Percentiles rank a stretch among this genome's conserved stretches.
These are phyloP conservation scores for Aegilops sharonensis DNA, from an alignment of 176 grass and related monocot species.

Conservation along the genomic window DNA sequence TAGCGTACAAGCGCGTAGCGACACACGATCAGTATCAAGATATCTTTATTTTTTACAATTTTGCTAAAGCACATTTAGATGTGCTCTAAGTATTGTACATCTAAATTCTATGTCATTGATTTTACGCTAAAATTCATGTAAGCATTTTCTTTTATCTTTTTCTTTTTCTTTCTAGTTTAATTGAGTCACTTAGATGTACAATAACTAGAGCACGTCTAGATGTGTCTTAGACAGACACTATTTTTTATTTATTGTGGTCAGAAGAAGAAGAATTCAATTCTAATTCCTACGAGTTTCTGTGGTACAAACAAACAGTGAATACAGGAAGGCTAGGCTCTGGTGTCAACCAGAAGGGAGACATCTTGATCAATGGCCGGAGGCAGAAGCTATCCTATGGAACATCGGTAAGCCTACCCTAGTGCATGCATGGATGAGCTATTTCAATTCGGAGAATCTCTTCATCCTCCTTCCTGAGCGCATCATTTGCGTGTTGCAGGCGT, in stretches of 20 bases:
- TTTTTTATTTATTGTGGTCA: neutral
- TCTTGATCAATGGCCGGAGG: slow-evolving; percentile 68
- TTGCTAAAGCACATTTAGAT: too few relatives aligned
- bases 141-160: too few relatives aligned
- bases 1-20: neutral
- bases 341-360: slow-evolving; percentile 69
- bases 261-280: neutral
- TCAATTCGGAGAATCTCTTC: neutral
- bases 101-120: too few relatives aligned
- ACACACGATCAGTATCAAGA: neutral
- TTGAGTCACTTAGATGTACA: too few relatives aligned
- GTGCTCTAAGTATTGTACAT: too few relatives aligned
- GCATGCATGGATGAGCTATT: neutral
- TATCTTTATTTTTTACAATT: too few relatives aligned
- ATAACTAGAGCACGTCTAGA: too few relatives aligned
- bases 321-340: slow-evolving; percentile 65
- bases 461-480: neutral
- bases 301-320: too few relatives aligned
- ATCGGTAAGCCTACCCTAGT: slow-evolving; percentile 43
- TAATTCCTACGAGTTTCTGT: neutral
- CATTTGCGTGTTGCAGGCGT: slow-evolving; percentile 39
- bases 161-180: too few relatives aligned
- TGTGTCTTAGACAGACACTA: too few relatives aligned
- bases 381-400: slow-evolving; percentile 74
- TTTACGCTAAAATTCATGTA: neutral